Evolutionary conservation across 208 protist species (phyloP), one percentile per base, ranked within the genome.

Genomic region (Crithidia fasciculata): DNA sequence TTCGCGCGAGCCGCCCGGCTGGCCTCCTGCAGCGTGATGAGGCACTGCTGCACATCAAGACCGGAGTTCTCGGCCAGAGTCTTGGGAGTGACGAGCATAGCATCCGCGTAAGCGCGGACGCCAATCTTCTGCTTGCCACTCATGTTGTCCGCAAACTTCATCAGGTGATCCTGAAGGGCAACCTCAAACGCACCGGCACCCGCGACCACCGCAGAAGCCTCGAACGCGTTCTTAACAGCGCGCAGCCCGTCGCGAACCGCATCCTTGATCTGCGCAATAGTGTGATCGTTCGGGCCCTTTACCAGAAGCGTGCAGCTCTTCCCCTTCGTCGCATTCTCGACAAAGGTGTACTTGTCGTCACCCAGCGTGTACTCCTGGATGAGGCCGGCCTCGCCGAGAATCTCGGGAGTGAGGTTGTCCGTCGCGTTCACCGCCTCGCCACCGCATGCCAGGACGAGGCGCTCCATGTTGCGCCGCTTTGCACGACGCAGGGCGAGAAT

Each of bases 321-420:
- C 18, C 99, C 98, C 65, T 99, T 92, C 73, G 96, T 92, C 53
- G 92, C 87, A 56, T 98, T 97, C 85, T 99, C 99, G 13, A 99
- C 95, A 90, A 99, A 99, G 4, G 99, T 99, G 88, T 98, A 99
- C 82, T 99, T 99, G 58, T 99, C 99, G 70, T 99, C 99, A 47
- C 99, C 99, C 3, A 99, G 81, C 10, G 90, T 95, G 67, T 99
- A 95, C 81, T 99, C 99, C 77, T 99, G 99, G 18, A 99, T 97
- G 15, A 94, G 75, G 10, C 97, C 99, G 28, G 99, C 99, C 59
- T 95, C 97, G 62, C 99, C 99, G 8, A 99, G 93, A 56, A 93
- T 80, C 6, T 96, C 93, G 50, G 85, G 76, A 15, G 86, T 95
- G 8, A 99, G 81, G 71, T 99, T 98, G 50, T 99, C 99, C 12